These are phyloP conservation scores for Globisporangium cystogenes DNA, from an alignment of 352 stramenopile species.

Conservation along the genomic window DNA sequence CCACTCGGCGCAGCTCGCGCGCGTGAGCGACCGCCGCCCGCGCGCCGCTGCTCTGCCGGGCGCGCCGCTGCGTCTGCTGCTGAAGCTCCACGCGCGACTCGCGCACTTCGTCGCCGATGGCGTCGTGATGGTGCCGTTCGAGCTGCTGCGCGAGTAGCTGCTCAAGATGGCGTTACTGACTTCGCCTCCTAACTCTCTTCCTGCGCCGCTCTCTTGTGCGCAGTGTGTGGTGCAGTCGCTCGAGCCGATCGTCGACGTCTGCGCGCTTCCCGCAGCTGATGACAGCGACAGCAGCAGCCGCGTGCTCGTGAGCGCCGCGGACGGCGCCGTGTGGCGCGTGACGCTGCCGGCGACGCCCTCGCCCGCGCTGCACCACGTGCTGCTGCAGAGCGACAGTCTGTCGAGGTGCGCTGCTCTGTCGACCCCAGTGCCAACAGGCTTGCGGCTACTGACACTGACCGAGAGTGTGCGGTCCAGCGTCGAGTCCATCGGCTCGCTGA, in stretches of 20 bases:
- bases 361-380: constrained; percentile 6
- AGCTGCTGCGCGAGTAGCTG: too few relatives aligned
- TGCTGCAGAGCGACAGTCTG: constrained; percentile 3
- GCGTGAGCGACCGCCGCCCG: constrained; percentile 29
- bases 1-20: constrained; percentile 25
- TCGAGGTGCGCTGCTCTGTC: background rate
- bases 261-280: constrained; percentile 8
- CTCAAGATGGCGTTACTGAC: too few relatives aligned
- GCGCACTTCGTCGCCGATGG: constrained; percentile 45
- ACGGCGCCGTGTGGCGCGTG: constrained; percentile 49
- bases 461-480: background rate
- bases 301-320: constrained; percentile 27
- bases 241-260: constrained; percentile 30
- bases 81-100: constrained; percentile 38
- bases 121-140: constrained; percentile 24
- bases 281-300: constrained; percentile 1
- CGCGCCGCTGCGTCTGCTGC: constrained; percentile 15
- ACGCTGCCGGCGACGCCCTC: constrained; percentile 16
- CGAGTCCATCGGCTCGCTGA: constrained; percentile 4
- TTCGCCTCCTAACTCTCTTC: too few relatives aligned
- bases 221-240: constrained; percentile 42
- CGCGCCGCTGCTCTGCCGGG: constrained; percentile 11
- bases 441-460: too few relatives aligned
- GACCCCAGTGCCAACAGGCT: too few relatives aligned
- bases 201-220: background rate